These are phyloP conservation scores for Atalantia buxifolia DNA, from an alignment of 345 rosid genomes.

Conservation along the genomic window DNA sequence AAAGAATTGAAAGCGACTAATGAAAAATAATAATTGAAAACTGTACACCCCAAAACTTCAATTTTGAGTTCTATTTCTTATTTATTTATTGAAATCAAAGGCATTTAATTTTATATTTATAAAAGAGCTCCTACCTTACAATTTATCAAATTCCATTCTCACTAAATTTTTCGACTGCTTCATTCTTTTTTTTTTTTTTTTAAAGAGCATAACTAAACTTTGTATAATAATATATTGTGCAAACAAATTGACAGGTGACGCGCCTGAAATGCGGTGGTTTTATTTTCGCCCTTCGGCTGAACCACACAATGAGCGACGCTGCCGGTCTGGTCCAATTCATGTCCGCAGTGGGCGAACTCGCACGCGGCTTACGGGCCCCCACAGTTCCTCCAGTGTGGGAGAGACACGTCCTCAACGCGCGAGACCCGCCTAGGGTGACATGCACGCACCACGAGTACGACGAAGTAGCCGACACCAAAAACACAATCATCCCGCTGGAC, in stretches of 20 bases:
- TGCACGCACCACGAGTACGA: constrained; percentile 48
- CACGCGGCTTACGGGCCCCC: constrained; percentile 32
- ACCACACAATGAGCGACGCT: constrained; percentile 51
- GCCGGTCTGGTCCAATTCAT: constrained; percentile 41
- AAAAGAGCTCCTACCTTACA: too few species aligned
- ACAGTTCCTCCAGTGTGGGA: constrained; percentile 46
- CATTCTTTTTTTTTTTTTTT: too few species aligned
- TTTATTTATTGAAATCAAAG: too few species aligned
- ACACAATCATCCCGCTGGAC: constrained; percentile 18
- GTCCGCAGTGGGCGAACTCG: constrained; percentile 41
- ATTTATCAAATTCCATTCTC: too few species aligned
- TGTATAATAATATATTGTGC: background rate
- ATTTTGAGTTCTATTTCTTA: too few species aligned
- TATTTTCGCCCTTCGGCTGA: constrained; percentile 40
- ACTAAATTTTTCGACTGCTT: background rate
- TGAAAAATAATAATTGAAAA: too few species aligned
- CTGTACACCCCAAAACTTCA: too few species aligned
- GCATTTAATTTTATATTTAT: too few species aligned
- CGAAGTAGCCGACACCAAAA: constrained; percentile 22
- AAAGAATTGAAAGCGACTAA: too few species aligned
- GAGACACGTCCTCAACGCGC: constrained; percentile 36
- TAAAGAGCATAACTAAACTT: background rate
- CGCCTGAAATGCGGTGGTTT: constrained; percentile 44
- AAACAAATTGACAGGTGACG: constrained; percentile 32
- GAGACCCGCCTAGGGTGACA: constrained; percentile 33